Conservation (phyloP, 805 yeast genomes). For the Suhomyces sp. region DNA sequence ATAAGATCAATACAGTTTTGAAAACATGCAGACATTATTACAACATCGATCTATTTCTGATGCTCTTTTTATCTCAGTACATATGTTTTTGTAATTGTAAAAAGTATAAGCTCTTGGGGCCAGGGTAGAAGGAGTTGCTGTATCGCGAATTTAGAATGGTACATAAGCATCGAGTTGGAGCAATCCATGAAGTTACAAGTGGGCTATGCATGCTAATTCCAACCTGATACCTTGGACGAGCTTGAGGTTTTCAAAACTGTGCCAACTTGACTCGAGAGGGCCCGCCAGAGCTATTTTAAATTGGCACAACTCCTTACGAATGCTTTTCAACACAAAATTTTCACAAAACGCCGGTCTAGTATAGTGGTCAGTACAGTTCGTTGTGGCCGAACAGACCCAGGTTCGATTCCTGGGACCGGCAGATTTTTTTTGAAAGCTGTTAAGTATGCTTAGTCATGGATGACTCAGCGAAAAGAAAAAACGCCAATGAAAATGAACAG, state of each 20-base stretch:
- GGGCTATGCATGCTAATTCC: neutral
- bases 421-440: conserved; percentile 1
- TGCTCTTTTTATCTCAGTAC: neutral
- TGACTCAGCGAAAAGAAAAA: conserved; percentile 1
- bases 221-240: neutral
- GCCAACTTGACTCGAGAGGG: neutral
- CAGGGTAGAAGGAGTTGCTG: neutral
- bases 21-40: neutral
- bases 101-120: neutral
- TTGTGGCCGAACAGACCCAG: conserved; percentile 18
- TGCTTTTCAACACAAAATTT: too few species aligned
- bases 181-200: neutral
- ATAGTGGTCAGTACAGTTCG: conserved; percentile 18
- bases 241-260: too few species aligned
- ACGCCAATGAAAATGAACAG: conserved; percentile 9
- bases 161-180: neutral
- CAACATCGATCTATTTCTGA: neutral
- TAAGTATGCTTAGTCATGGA: neutral
- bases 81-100: neutral
- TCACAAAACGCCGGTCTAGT: conserved; percentile 12
- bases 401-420: conserved; percentile 20
- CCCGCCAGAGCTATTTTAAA: too few species aligned
- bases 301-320: too few species aligned
- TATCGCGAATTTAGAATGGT: neutral
- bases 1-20: neutral